Conservation (phyloP, 2,329 filamentous ascomycete species). For the Mycosphaerella arachidis region DNA sequence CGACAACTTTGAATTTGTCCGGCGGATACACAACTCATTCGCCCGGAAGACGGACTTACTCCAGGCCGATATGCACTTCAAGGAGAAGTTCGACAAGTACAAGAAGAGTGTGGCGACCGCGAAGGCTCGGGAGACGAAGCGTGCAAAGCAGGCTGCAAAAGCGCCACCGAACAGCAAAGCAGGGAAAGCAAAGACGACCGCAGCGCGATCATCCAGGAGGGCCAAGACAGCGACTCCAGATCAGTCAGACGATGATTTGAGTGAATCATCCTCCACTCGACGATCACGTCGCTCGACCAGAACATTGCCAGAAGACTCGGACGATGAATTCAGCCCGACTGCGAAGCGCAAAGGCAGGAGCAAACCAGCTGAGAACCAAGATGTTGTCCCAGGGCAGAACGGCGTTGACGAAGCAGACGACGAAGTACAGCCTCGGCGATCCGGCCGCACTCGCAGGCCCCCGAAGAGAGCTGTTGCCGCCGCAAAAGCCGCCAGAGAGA, state of each 20-base stretch:
- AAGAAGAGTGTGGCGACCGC: constrained; percentile 31
- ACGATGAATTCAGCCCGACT: constrained; percentile 6
- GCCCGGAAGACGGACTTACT: constrained; percentile 75
- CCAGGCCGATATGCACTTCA: constrained; percentile 62
- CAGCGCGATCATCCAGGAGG: constrained; percentile 4
- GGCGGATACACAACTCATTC: constrained; percentile 82
- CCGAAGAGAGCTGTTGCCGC: constrained; percentile 7
- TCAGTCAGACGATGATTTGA: neutral
- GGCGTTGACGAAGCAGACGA: neutral
- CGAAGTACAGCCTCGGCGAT: constrained; percentile 20
- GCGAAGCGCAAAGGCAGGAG: neutral
- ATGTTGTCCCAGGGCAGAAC: constrained; percentile 3
- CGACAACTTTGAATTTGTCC: constrained; percentile 69
- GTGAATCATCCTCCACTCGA: neutral
- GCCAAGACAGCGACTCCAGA: constrained; percentile 3
- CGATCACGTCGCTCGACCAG: neutral
- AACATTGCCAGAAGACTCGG: constrained; percentile 2
- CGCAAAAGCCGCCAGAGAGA: constrained; percentile 29
- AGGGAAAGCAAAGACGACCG: neutral
- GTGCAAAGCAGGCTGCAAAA: constrained; percentile 25
- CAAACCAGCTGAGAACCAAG: neutral
- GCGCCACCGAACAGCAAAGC: constrained; percentile 4
- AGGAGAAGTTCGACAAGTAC: constrained; percentile 46
- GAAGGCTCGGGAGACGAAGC: constrained; percentile 28
- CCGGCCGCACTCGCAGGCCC: constrained; percentile 19